phyloP scores from a whole-genome alignment of 164 flowering plant genomes.

The Tetrastigma voinierianum region DNA sequence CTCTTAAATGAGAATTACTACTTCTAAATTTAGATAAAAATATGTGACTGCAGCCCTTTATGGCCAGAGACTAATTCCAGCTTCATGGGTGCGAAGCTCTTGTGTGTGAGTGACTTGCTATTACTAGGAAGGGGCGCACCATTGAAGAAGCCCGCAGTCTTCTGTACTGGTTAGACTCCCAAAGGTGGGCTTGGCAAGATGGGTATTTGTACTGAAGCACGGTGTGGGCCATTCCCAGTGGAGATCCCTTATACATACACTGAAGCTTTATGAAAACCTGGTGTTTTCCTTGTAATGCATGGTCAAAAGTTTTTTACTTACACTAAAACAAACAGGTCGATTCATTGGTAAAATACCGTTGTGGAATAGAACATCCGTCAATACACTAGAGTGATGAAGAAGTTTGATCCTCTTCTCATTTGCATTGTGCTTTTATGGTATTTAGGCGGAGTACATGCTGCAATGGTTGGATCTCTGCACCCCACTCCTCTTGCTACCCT shows the following conservation, averaged over 20 bases:
- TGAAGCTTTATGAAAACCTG: no score
- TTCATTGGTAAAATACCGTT: no score
- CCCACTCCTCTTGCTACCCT: conserved; percentile 95
- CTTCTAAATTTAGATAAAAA: not conserved
- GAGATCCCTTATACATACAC: not conserved
- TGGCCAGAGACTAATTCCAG: conserved; percentile 90
- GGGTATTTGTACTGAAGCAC: conserved; percentile 92
- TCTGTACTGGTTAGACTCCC: conserved; percentile 73
- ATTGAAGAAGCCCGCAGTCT: conserved; percentile 92
- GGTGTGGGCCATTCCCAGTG: no score
- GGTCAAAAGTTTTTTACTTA: no score
- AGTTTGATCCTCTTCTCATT: not conserved
- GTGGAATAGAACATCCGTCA: not conserved
- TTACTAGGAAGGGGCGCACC: conserved; percentile 81
- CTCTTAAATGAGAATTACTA: not conserved
- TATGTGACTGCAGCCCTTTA: conserved; percentile 69
- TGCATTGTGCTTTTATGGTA: conserved; percentile 12
- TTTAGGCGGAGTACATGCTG: conserved; percentile 97
- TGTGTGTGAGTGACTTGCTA: conserved; percentile 95
- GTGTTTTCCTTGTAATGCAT: no score
- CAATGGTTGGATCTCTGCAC: conserved; percentile 98
- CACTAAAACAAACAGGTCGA: no score
- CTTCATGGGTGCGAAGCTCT: conserved; percentile 82
- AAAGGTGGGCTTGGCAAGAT: conserved; percentile 88
- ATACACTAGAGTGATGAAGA: no score